Conservation (phyloP, 2,329 filamentous ascomycete species). For the Fusarium euwallaceae region DNA sequence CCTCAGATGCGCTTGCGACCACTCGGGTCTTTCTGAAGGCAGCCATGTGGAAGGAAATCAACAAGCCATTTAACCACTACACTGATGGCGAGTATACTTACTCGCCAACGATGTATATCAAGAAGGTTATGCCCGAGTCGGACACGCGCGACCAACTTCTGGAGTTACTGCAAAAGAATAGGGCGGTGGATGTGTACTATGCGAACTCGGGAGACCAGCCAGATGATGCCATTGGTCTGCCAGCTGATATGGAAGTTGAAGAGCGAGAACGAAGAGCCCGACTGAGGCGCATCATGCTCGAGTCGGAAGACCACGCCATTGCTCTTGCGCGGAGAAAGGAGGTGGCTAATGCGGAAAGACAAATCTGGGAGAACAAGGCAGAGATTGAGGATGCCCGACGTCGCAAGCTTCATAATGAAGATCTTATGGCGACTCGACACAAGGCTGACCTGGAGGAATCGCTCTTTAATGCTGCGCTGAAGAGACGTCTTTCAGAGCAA, state of each 20-base stretch:
- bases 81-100: constrained; percentile 67
- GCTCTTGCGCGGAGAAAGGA: constrained; percentile 64
- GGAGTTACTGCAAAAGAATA: constrained; percentile 63
- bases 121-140: constrained; percentile 58
- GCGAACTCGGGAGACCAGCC: constrained; percentile 67
- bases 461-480: constrained; percentile 49
- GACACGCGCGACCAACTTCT: constrained; percentile 59
- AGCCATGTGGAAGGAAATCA: constrained; percentile 74
- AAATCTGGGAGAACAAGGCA: constrained; percentile 62
- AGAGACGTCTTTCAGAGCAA: constrained; percentile 60
- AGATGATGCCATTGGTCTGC: constrained; percentile 65
- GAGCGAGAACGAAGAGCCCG: constrained; percentile 65
- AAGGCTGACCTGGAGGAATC: constrained; percentile 63
- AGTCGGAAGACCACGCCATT: constrained; percentile 63
- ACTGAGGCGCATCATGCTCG: constrained; percentile 58
- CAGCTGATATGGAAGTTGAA: constrained; percentile 61
- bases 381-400: constrained; percentile 66
- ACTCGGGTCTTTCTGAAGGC: constrained; percentile 71
- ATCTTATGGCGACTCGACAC: constrained; percentile 59
- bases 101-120: constrained; percentile 74
- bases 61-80: constrained; percentile 70
- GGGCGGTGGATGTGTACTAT: constrained; percentile 67
- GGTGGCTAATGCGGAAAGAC: constrained; percentile 64
- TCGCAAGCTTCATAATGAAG: constrained; percentile 60
- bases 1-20: constrained; percentile 65